Percentiles rank a stretch among this genome's conserved stretches.
These are phyloP conservation scores for Beauveria brongniartii DNA, from an alignment of 2,329 filamentous ascomycete genomes.

Conservation along the genomic window DNA sequence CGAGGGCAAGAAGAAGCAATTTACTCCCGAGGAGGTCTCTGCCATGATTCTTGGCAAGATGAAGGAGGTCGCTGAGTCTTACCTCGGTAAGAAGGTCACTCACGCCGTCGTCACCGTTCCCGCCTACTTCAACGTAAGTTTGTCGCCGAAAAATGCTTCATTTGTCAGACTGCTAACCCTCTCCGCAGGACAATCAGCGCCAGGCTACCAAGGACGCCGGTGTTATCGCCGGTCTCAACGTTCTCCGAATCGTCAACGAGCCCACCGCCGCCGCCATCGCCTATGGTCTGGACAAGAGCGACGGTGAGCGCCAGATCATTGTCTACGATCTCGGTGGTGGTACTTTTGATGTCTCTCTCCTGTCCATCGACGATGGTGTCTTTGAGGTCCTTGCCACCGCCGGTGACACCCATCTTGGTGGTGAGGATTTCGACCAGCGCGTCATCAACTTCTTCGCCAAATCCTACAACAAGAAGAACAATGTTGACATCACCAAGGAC, in stretches of 20 bases:
- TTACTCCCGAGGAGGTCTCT: conserved; percentile 74
- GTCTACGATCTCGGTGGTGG: conserved; percentile 92
- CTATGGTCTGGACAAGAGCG: conserved; percentile 84
- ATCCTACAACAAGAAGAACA: conserved; percentile 97
- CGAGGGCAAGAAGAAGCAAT: conserved; percentile 55
- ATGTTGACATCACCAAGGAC: conserved; percentile 87
- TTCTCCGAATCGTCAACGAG: conserved; percentile 94
- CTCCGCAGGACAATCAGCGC: conserved; percentile 69
- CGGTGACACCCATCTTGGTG: conserved; percentile 95
- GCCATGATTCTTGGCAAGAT: conserved; percentile 79
- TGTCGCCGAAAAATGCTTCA: not conserved
- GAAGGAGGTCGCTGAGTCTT: conserved; percentile 74
- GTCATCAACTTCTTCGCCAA: conserved; percentile 95
- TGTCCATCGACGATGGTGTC: conserved; percentile 84
- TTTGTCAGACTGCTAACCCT: conserved; percentile 16
- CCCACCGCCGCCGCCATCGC: conserved; percentile 92
- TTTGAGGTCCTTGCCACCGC: conserved; percentile 93
- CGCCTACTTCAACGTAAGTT: conserved; percentile 78
- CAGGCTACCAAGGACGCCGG: conserved; percentile 96
- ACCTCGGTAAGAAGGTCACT: conserved; percentile 74
- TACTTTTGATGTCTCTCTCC: conserved; percentile 89
- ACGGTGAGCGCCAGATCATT: conserved; percentile 78
- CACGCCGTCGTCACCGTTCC: conserved; percentile 90
- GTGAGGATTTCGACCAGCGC: conserved; percentile 98
- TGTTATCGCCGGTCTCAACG: conserved; percentile 84